These are phyloP conservation scores for Tricholoma bakamatsutake DNA, from an alignment of 768 basidiomycete species.

Conservation along the genomic window DNA sequence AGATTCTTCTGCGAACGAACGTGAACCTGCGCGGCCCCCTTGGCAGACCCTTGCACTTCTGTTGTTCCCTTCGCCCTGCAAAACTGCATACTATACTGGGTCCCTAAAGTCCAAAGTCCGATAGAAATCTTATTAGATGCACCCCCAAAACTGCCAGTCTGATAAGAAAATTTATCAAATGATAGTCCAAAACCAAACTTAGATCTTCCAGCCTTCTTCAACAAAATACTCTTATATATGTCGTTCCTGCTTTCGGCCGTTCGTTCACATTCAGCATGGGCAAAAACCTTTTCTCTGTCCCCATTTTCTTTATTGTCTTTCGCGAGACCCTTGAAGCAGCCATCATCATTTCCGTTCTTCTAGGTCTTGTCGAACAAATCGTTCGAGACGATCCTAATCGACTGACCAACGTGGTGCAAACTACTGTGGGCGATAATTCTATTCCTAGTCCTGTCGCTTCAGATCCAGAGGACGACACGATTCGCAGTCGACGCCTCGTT, in stretches of 20 bases:
- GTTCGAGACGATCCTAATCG: conserved; percentile 35
- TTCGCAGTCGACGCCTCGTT: conserved; percentile 40
- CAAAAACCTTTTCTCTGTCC: conserved; percentile 75
- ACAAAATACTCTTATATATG: no score
- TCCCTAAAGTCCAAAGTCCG: no score
- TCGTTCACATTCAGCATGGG: conserved; percentile 52
- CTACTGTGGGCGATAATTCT: conserved; percentile 14
- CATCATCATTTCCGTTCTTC: conserved; percentile 88
- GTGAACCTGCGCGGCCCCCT: no score
- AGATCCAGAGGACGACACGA: conserved; percentile 21
- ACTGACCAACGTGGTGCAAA: conserved; percentile 9
- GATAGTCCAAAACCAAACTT: no score
- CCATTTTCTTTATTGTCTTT: conserved; percentile 96
- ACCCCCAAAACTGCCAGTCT: conserved; percentile 18
- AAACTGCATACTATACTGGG: no score
- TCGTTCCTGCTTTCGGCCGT: no score
- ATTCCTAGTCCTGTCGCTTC: conserved; percentile 17
- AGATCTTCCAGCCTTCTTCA: no score
- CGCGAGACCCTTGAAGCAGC: conserved; percentile 90
- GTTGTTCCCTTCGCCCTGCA: no score
- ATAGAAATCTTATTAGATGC: conserved; percentile 32
- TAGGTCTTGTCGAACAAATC: conserved; percentile 87
- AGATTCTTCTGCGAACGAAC: no score
- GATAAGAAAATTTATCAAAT: conserved; percentile 16
- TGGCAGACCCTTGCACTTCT: no score